These are phyloP conservation scores for Colletotrichum echinochloae DNA, from an alignment of 2,329 filamentous ascomycete genomes.

Conservation along the genomic window DNA sequence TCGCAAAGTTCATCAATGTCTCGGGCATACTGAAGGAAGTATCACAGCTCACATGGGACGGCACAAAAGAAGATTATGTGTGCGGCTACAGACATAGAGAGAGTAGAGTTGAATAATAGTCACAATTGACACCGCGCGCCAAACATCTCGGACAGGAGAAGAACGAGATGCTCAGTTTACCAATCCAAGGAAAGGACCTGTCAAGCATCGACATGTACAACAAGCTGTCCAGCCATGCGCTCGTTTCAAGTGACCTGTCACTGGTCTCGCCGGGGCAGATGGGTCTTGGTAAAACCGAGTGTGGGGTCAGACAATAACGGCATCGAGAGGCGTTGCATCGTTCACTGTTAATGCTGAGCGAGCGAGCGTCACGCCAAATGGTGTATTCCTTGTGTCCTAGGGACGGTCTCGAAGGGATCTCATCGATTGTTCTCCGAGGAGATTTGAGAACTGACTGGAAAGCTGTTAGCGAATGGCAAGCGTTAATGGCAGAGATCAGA, in stretches of 20 bases:
- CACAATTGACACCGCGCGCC: too few species aligned
- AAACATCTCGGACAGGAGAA: too few species aligned
- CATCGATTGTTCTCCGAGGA: neutral
- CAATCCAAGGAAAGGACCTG: neutral
- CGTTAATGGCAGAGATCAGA: neutral
- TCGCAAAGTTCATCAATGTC: too few species aligned
- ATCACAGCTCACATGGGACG: too few species aligned
- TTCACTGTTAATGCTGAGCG: neutral
- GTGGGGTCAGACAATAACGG: neutral
- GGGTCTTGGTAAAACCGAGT: neutral
- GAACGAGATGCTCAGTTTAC: neutral
- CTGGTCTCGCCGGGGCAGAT: neutral
- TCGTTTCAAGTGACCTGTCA: conserved; percentile 14
- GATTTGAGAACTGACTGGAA: neutral
- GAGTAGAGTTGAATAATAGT: too few species aligned
- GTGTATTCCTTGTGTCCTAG: neutral
- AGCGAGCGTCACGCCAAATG: neutral
- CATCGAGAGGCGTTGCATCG: neutral
- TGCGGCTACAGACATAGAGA: too few species aligned
- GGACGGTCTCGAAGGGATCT: neutral
- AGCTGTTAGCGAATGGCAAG: neutral
- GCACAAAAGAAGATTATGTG: too few species aligned
- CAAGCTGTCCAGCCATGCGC: neutral
- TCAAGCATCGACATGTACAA: too few species aligned
- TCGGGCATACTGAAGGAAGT: too few species aligned